Evolutionary conservation across 805 yeast genomes (phyloP), one percentile per base, ranked within the genome.

Genomic region (Pichia deserticola): DNA sequence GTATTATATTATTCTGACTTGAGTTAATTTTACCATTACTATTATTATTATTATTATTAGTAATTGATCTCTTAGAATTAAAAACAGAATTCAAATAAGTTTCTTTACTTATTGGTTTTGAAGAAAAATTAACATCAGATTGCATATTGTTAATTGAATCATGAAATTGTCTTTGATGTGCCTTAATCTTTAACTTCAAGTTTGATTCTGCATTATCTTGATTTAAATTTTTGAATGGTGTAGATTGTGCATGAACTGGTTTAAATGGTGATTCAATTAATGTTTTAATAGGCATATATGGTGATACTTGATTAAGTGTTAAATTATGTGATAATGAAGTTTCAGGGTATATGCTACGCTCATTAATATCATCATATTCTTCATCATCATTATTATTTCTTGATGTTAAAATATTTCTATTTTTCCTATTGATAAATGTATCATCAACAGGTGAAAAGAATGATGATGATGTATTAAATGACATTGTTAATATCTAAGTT

Each of bases 211-310:
- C 40, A 13, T 40, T 44, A 36, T 40, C 20, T 20, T 20, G 20
- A 20, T 20, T 35, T 42, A 48, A 30, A 36, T 29, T 12, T 11
- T 42, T 36, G 2, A 33, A 27, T 13, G 45, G 45, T 27, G 51
- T 42, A 27, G 52, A 44, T 12, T 46, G 36, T 36, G 33, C 29
- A 35, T 36, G 37, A 5, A 33, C 32, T 15, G 62, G 48, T 51
- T 60, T 61, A 53, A 66, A 63, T 3, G 71, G 70, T 3, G 71
- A 64, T 30, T 61, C 56, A 15, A 64, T 60, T 32, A 67, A 54
- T 27, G 69, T 64, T 46, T 61, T 66, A 37, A 64, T 57, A 3
- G 68, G 69, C 1, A 68, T 58, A 40, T 58, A 51, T 4, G 61
- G 51, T 4, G 59, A 40, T 7, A 45, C 33, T 15, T 34, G 29